phyloP scores from a whole-genome alignment of 352 stramenopile genomes.

The Phytopythium ostracodes region DNA sequence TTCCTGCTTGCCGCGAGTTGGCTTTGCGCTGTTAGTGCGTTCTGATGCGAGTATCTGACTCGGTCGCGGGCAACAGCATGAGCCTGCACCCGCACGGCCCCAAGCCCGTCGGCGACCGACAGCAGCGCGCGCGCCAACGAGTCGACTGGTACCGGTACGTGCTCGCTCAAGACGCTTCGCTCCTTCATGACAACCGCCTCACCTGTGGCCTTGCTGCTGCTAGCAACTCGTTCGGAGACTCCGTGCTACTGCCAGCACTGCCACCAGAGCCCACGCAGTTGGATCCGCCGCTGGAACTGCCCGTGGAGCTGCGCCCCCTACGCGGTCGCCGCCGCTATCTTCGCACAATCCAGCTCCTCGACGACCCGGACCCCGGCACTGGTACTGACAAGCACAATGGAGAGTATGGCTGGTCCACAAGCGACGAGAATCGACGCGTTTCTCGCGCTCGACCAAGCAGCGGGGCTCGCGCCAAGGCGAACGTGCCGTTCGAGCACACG shows the following conservation, averaged over 20 bases:
- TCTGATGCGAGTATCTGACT: background rate
- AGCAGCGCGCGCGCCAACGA: background rate
- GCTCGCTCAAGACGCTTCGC: no score
- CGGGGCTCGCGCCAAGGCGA: background rate
- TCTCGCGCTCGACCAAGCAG: conserved; percentile 1
- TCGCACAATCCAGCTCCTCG: conserved; percentile 60
- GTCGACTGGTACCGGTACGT: conserved; percentile 60
- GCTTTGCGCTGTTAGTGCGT: background rate
- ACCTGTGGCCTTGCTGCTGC: background rate
- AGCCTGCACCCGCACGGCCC: background rate
- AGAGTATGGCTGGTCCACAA: no score
- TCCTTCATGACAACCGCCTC: no score
- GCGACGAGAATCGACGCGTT: background rate
- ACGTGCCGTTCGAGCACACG: conserved; percentile 12
- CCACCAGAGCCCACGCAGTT: conserved; percentile 34
- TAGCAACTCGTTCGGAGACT: conserved; percentile 64
- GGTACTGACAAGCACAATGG: background rate
- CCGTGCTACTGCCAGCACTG: conserved; percentile 27
- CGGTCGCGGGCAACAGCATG: background rate
- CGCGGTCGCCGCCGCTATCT: conserved; percentile 43
- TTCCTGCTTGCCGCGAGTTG: background rate
- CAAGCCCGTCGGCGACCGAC: background rate
- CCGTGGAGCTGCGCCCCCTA: conserved; percentile 45
- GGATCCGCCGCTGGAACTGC: conserved; percentile 55
- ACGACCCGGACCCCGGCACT: conserved; percentile 9